Base-by-base conservation (phyloP, 371 early-diverging fungal genomes). In the Mucor irregularis region DNA sequence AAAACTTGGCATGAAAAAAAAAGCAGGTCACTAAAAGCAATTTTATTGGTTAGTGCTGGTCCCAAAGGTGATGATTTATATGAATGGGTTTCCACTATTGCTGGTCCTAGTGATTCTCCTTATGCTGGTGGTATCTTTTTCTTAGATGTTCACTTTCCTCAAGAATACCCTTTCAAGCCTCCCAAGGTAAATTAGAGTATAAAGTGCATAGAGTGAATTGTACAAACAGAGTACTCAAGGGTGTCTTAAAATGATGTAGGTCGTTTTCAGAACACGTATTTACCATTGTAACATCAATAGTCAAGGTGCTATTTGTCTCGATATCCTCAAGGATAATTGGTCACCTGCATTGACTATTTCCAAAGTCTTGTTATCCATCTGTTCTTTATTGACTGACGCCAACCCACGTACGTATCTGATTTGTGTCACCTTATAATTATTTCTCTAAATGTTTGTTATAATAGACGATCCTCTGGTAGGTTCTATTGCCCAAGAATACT, bases 221-320 rank as follows among this genome's bases (percentile, higher is more conserved):
- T n/a, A n/a, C 13, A 17, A 42, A 42, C 11, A 22, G 22, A 42
- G 8, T 1, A 24, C 11, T 13, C 10, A 24, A 8, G 6, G 17
- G 24, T 22, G 21, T 26, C 28, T 33, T 62, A 16, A 10, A 45
- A 44, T 47, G 8, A n/a, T 45, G 5, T 69, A 89, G 86, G 86
- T 99, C 49, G 90, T 83, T 66, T 99, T 99, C 82, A 85, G 93
- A 53, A 98, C 99, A 19, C 81, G 92, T 52, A 98, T 99, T 61
- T 99, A 96, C 69, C 99, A 99, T 82, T 98, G 98, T 62, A 99
- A 99, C 84, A 97, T 99, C 78, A 99, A 99, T 83, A 90, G 92
- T 66, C 96, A 96, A 73, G 99, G 99, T 46, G 90, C 90, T 62
- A 98, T 99, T 65, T 99, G 99, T 73, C 82, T 99, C 73, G 98